Evolutionary conservation across 352 stramenopile genomes (phyloP).

Genomic region (Blastocystis sp.): DNA sequence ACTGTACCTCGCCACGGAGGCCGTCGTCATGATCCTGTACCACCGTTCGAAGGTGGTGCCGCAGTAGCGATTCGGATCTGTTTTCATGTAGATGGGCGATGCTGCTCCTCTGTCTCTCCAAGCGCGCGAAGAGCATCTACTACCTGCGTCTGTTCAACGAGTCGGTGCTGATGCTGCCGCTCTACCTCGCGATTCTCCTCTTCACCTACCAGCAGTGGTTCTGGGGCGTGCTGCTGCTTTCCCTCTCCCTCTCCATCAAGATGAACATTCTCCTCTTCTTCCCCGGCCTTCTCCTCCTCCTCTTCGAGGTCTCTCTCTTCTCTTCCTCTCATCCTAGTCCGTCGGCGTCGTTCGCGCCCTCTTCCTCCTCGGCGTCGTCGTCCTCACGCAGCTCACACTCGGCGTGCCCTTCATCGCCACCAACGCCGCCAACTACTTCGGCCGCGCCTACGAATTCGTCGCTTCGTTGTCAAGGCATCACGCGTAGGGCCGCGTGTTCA

Average conservation of each 20-base stretch:
- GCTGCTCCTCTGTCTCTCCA: constrained; percentile 85
- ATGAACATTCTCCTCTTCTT: constrained; percentile 98
- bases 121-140: constrained; percentile 95
- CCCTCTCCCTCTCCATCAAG: constrained; percentile 92
- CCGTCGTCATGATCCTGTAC: constrained; percentile 84
- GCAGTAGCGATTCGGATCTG: not conserved
- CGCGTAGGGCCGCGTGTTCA: constrained; percentile 86
- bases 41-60: constrained; percentile 67
- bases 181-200: constrained; percentile 84
- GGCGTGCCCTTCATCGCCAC: constrained; percentile 88
- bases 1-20: constrained; percentile 87
- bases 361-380: constrained; percentile 85
- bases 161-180: constrained; percentile 87
- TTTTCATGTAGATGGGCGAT: constrained; percentile 76
- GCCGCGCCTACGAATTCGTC: constrained; percentile 92
- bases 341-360: constrained; percentile 79
- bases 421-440: constrained; percentile 89
- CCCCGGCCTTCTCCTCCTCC: constrained; percentile 88
- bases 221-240: constrained; percentile 81
- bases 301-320: constrained; percentile 78
- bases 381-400: constrained; percentile 84
- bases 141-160: constrained; percentile 98
- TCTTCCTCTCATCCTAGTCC: constrained; percentile 70
- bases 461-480: not conserved
- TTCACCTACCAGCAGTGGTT: constrained; percentile 72